Percentiles rank a stretch among this genome's conserved stretches.
Evolutionary conservation across 345 rosid genomes (phyloP).

Genomic region (Eucalyptus camaldulensis): DNA sequence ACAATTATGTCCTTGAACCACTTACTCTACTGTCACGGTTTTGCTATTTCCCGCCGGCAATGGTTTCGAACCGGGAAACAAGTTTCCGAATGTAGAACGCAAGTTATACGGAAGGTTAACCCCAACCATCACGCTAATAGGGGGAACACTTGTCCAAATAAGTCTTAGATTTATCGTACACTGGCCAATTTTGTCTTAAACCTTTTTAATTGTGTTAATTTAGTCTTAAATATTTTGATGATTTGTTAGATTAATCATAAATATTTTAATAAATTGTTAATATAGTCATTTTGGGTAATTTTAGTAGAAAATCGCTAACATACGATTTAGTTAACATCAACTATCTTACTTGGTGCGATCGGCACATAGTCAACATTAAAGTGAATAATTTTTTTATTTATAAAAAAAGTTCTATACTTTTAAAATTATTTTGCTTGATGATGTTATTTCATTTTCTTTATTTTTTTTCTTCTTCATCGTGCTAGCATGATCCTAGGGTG

Average conservation of each 20-base stretch:
- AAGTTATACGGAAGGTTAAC: neutral
- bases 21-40: neutral
- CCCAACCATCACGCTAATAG: neutral
- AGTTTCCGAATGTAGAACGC: neutral
- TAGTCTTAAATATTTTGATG: too few relatives aligned
- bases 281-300: fast-evolving
- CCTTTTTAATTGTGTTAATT: fast-evolving
- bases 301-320: fast-evolving
- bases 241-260: too few relatives aligned
- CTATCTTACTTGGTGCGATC: too few relatives aligned
- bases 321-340: fast-evolving
- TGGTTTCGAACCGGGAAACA: neutral
- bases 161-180: fast-evolving
- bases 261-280: too few relatives aligned
- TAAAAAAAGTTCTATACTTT: fast-evolving
- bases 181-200: fast-evolving
- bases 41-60: neutral
- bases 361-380: fast-evolving
- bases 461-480: too few relatives aligned
- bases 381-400: too few relatives aligned
- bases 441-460: too few relatives aligned
- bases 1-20: neutral
- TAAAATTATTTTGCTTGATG: too few relatives aligned
- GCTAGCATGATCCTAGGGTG: neutral
- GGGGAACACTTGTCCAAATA: neutral